Evolutionary conservation across 2,329 filamentous ascomycete genomes (phyloP), one percentile per base, ranked within the genome.

Genomic region (Dactylellina drechsleri): DNA sequence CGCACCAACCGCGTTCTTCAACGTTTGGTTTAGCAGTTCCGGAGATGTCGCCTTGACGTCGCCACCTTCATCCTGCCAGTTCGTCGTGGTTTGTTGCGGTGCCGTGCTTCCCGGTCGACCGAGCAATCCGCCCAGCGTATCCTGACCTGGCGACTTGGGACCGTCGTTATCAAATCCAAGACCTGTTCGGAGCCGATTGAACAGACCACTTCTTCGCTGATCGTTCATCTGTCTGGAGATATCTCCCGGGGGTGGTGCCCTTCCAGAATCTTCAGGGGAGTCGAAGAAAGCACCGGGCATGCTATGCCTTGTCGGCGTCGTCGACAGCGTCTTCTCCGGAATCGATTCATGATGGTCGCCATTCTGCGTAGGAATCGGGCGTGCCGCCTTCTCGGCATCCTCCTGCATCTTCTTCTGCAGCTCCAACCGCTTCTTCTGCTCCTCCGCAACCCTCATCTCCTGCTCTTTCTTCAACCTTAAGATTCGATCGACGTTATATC

Each of bases 401-500:
- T 88, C 86, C 20, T 93, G 88, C 40, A 85, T 86, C 79, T 88
- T 87, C 77, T 90, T 87, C 80, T 96, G 92, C 56, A 88, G 87
- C 76, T 91, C 90, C 4, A 93, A 82, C 79, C 90, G 90, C 79
- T 90, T 89, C 57, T 91, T 87, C 81, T 92, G 89, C 79, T 91
- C 91, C 80, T 97, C 93, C 0, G 92, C 93, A 77, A 98, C 89
- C 61, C 92, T 88, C 4, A 92, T 92, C 81, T 98, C 93, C 1
- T 92, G 91, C 18, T 91, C 92, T 28, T 76, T 76, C 83, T 96
- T 96, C 64, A 90, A 90, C 43, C 92, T 88, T 20, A 99, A 85
- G 76, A 99, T 98, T 58, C 95, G 90, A 80, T 97, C 92, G 45
- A 99, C 95, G 78, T 99, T 98, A 84, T 97, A 98, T 1, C 95